Conservation (phyloP, 2,329 filamentous ascomycete genomes). For the Aspergillus japonicus region DNA sequence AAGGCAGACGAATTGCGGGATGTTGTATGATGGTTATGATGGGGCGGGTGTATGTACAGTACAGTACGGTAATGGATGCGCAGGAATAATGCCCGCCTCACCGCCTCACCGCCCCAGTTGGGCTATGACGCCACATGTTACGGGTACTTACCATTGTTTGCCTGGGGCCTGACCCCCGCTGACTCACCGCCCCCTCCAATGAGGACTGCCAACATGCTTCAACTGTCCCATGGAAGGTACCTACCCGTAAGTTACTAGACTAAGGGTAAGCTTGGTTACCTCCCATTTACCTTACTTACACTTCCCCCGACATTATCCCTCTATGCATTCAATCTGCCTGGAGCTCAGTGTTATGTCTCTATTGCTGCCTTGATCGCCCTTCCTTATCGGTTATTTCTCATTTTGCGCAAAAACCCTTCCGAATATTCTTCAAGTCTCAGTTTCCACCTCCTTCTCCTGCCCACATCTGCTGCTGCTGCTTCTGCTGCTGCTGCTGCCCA, state of each 20-base stretch:
- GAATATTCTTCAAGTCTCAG: background rate
- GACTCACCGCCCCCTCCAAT: slow-evolving; percentile 35
- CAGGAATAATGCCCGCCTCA: background rate
- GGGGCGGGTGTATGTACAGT: slow-evolving; percentile 4
- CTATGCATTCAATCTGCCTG: slow-evolving; percentile 14
- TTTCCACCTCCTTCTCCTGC: background rate
- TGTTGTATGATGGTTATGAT: slow-evolving; percentile 8
- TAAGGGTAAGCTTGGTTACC: slow-evolving; percentile 8
- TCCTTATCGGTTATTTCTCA: background rate
- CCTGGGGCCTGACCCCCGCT: background rate
- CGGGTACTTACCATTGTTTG: background rate
- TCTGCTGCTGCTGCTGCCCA: slow-evolving; percentile 9
- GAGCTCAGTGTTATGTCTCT: slow-evolving; percentile 11
- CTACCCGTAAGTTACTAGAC: slow-evolving; percentile 1
- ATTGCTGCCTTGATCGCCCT: background rate
- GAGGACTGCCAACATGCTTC: slow-evolving; percentile 21
- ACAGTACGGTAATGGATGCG: background rate
- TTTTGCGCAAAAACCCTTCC: background rate
- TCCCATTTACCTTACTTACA: slow-evolving; percentile 6
- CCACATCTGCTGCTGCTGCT: slow-evolving; percentile 2
- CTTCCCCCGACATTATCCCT: background rate
- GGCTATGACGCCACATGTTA: background rate
- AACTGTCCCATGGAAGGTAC: background rate
- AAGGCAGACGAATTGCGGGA: slow-evolving; percentile 10
- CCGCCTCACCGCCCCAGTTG: background rate